phyloP scores from a whole-genome alignment of 2,329 filamentous ascomycete species.

The Fusarium sp. region DNA sequence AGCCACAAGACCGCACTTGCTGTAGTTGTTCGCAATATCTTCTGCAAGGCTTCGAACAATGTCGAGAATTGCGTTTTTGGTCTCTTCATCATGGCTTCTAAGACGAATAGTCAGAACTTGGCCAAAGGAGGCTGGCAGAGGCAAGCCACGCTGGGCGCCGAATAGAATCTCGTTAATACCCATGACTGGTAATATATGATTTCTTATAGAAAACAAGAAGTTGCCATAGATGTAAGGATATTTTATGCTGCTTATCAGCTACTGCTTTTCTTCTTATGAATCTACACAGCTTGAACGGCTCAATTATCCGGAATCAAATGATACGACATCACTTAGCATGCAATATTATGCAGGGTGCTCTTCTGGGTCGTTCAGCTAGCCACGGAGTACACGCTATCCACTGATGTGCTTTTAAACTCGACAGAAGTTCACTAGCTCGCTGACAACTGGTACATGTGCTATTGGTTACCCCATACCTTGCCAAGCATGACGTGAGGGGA shows the following conservation, averaged over 20 bases:
- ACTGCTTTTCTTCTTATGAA: not conserved
- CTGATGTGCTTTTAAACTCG: not conserved
- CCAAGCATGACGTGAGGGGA: not conserved
- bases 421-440: not conserved
- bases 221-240: not conserved
- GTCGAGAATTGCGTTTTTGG: not conserved
- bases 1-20: not conserved
- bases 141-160: not conserved
- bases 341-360: not conserved
- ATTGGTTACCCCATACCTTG: not conserved
- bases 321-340: not conserved
- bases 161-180: not conserved
- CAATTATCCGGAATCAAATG: not conserved
- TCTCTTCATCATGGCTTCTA: not conserved
- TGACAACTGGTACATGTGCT: not conserved
- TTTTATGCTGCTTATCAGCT: accelerated
- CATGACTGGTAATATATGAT: not conserved
- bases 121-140: not conserved
- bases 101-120: not conserved
- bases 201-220: not conserved
- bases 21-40: not conserved
- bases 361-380: not conserved
- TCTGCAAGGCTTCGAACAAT: not conserved
- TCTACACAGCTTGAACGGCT: not conserved
- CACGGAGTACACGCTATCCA: not conserved